phyloP scores from a whole-genome alignment of 1,139 yeast species.

The Diutina rugosa region DNA sequence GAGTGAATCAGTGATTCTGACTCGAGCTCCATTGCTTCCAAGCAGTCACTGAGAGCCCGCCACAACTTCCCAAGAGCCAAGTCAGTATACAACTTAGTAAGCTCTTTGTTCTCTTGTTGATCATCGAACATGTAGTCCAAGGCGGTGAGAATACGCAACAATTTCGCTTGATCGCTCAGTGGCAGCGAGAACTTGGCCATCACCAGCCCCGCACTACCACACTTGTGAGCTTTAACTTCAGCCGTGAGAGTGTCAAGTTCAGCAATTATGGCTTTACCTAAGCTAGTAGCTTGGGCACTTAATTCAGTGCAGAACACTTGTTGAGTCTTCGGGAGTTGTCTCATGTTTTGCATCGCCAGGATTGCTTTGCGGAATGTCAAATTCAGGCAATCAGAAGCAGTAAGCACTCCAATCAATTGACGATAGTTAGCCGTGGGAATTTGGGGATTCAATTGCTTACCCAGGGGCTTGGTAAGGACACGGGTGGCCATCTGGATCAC shows the following conservation, averaged over 20 bases:
- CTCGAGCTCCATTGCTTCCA: background rate
- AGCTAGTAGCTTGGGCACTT: constrained; percentile 47
- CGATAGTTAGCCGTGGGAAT: constrained; percentile 49
- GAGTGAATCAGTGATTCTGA: constrained; percentile 37
- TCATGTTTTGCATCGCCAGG: constrained; percentile 70
- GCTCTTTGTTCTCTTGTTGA: constrained; percentile 12
- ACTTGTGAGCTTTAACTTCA: constrained; percentile 6
- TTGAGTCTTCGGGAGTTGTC: constrained; percentile 49
- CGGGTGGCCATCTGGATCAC: background rate
- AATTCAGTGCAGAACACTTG: constrained; percentile 58
- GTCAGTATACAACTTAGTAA: constrained; percentile 50
- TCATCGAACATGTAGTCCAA: constrained; percentile 68
- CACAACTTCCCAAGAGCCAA: constrained; percentile 71
- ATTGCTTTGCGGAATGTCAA: constrained; percentile 78
- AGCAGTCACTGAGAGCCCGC: constrained; percentile 46
- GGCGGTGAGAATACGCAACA: constrained; percentile 76
- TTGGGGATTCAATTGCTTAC: constrained; percentile 22
- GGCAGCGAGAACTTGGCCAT: constrained; percentile 66
- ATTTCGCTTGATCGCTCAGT: constrained; percentile 78
- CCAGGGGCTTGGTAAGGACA: background rate
- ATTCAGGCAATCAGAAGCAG: constrained; percentile 80
- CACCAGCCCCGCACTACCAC: constrained; percentile 15
- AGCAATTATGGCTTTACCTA: constrained; percentile 43
- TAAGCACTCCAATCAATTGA: constrained; percentile 53
- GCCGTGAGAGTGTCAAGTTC: constrained; percentile 38